Evolutionary conservation across 441 rosid genomes (phyloP).

Genomic region (Capsella rubella): DNA sequence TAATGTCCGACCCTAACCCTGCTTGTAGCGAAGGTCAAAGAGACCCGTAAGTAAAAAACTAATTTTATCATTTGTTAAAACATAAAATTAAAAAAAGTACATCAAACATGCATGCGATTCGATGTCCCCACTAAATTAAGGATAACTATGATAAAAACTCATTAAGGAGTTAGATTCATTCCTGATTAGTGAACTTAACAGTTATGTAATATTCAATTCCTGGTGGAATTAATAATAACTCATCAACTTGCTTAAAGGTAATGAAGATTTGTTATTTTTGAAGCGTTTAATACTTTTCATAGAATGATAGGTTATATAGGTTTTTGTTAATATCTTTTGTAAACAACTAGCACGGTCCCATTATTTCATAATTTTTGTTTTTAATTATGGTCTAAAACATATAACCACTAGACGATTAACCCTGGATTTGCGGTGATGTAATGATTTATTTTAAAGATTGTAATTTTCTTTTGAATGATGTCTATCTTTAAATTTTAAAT

Average conservation of each 20-base stretch:
- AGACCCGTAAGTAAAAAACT: not conserved
- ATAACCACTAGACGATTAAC: conserved; percentile 1
- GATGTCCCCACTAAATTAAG: conserved; percentile 32
- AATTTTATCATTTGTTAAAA: not conserved
- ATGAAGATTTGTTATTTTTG: not conserved
- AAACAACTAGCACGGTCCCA: conserved; percentile 12
- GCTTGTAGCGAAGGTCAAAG: conserved; percentile 12
- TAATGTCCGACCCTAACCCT: conserved; percentile 1
- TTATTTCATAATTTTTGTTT: not conserved
- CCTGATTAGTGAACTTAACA: conserved; percentile 29
- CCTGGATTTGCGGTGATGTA: not conserved
- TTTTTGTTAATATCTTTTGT: conserved; percentile 3
- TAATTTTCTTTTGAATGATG: not conserved
- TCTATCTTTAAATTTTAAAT: not conserved
- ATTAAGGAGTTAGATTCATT: conserved; percentile 5
- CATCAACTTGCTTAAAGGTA: conserved; percentile 39
- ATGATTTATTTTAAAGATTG: not conserved
- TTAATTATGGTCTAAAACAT: not conserved
- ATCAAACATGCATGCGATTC: conserved; percentile 34
- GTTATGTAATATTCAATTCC: conserved; percentile 29
- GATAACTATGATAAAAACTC: conserved; percentile 31
- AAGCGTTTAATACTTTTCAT: not conserved
- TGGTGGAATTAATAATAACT: conserved; percentile 34
- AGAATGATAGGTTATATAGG: conserved; percentile 11
- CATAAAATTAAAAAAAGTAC: not conserved